Base-by-base conservation (phyloP, 1,284 basidiomycete genomes). In the Ceratobasidium sp. region DNA sequence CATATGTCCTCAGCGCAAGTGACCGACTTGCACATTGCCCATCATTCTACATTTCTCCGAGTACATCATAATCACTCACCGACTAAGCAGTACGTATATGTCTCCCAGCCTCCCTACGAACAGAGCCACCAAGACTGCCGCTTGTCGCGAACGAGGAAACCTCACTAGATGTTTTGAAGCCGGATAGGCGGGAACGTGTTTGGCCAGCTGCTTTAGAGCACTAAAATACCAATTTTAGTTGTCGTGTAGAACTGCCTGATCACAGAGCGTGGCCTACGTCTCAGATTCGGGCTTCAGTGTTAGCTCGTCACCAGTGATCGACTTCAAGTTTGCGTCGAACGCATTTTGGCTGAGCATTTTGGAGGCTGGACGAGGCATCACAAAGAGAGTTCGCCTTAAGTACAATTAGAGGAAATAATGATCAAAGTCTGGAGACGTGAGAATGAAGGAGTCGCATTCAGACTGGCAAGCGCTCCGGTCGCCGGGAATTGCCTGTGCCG, bases 31-130 rank as follows among this genome's bases (percentile, higher is more conserved):
- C 12, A 53, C n/a, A n/a, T n/a, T 7, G 22, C 7, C 22, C 22
- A 50, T 12, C 3, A 27, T 7, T 50, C 22, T 7, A 25, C 29
- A 50, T 10, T 13, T 12, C 12, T 27, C 6, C 22, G 29, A 27
- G 3, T n/a, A 50, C 55, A 42, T 32, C n/a, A 15, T 27, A 25
- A 6, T 25, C 29, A 58, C 86, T 75, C 73, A 90, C 90, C 87
- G 81, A 74, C 85, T 91, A 20, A 94, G 82, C 2, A 94, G 76
- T 0, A 94, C 92, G 74, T 93, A 91, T 29, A 95, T 76, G 74
- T 94, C 91, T 2, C 92, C 92, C 55, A 84, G 82, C 5, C 92
- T 81, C 0, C 93, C 93, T 0, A 93, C 86, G 71, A 94, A 95
- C 50, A 95, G 77, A 8, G 90, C 89, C 0, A 93, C 87, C 5